These are phyloP conservation scores for Pseudogymnoascus sp. DNA, from an alignment of 2,329 filamentous ascomycete species.

Conservation along the genomic window DNA sequence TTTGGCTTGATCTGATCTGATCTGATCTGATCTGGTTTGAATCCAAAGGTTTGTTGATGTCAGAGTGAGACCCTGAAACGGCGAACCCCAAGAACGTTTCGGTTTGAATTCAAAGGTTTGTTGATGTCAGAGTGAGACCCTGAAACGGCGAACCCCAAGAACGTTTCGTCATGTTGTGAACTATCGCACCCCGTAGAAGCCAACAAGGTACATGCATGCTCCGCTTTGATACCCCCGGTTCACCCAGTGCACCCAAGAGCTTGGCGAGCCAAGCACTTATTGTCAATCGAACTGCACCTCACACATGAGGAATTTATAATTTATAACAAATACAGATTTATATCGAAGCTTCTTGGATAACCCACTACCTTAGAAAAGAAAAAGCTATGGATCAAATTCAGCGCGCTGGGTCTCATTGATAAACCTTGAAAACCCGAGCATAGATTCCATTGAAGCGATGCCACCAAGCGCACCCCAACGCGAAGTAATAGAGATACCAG, in stretches of 20 bases:
- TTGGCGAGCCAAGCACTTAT: not conserved
- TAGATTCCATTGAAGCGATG: not conserved
- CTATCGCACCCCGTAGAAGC: not conserved
- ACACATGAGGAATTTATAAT: not conserved
- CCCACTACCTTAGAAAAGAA: not conserved
- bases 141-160: not conserved
- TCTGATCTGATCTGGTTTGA: not conserved
- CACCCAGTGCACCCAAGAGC: not conserved
- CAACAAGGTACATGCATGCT: slow-evolving; percentile 1
- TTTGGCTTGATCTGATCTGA: not conserved
- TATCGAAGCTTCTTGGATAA: not conserved
- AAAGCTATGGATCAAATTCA: not conserved
- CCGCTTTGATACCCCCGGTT: not conserved
- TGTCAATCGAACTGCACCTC: not conserved
- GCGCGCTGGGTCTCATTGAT: not conserved
- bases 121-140: slow-evolving; percentile 5
- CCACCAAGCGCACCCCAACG: not conserved
- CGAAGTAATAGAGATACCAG: not conserved
- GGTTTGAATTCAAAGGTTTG: not conserved
- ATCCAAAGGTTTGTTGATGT: not conserved
- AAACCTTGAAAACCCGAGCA: not conserved
- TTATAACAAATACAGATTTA: not conserved
- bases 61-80: slow-evolving; percentile 1
- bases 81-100: not conserved
- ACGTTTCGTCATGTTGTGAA: not conserved